Conservation (phyloP, 345 rosid genomes). For the Microcos paniculata region DNA sequence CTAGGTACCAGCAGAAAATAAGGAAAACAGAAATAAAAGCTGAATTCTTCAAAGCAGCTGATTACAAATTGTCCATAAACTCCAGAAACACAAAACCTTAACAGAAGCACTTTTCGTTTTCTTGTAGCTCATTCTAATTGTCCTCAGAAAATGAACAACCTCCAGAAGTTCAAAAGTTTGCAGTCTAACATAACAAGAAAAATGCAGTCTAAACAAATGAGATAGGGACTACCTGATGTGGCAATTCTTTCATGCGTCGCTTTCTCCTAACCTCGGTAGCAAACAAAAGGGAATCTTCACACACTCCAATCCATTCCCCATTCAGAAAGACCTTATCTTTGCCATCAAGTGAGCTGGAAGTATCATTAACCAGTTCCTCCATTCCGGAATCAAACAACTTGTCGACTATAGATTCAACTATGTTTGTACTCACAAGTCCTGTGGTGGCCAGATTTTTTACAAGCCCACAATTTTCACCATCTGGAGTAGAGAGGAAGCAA, state of each 20-base stretch:
- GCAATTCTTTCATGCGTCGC: slow-evolving; percentile 61
- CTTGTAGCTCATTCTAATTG: not conserved
- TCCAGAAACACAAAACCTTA: not conserved
- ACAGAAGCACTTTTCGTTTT: not conserved
- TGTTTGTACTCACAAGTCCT: slow-evolving; percentile 68
- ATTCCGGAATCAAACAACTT: slow-evolving; percentile 59
- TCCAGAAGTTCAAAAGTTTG: not conserved
- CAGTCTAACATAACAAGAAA: not conserved
- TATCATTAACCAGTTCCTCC: slow-evolving; percentile 61
- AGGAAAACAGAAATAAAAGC: not conserved
- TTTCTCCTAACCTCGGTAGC: slow-evolving; percentile 53
- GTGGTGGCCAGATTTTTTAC: slow-evolving; percentile 83
- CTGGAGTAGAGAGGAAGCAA: slow-evolving; percentile 92
- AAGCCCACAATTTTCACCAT: slow-evolving; percentile 98
- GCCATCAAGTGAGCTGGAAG: slow-evolving; percentile 42
- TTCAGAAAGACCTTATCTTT: slow-evolving; percentile 68
- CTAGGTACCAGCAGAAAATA: not conserved
- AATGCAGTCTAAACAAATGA: not conserved
- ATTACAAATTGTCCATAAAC: not conserved
- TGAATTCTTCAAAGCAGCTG: not conserved
- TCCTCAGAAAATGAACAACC: not conserved
- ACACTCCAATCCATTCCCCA: slow-evolving; percentile 91
- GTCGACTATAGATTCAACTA: slow-evolving; percentile 46
- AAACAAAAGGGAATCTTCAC: slow-evolving; percentile 56
- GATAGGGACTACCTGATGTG: slow-evolving; percentile 50